A percentile compares a stretch with the other conserved stretches of the same genome.
Conservation (phyloP, 164 flowering plant genomes). For the Piper longum region DNA sequence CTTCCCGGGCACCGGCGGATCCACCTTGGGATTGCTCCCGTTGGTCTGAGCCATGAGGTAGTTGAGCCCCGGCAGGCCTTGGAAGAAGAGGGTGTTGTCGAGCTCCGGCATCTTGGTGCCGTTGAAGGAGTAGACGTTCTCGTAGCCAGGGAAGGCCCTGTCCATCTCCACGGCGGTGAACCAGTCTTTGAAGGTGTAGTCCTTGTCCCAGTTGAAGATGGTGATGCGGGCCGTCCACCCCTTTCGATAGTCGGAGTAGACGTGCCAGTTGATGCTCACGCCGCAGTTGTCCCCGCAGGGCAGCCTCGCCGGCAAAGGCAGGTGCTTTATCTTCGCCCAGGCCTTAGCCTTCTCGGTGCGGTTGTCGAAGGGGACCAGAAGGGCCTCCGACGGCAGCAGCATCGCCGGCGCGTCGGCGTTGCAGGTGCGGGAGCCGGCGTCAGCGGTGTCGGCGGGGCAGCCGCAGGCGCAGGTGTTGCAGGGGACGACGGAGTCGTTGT, state of each 20-base stretch:
- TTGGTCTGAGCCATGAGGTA: slow-evolving; percentile 39
- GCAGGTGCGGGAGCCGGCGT: slow-evolving; percentile 14
- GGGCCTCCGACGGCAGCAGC: slow-evolving; percentile 62
- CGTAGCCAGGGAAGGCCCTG: slow-evolving; percentile 35
- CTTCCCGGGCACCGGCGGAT: slow-evolving; percentile 73
- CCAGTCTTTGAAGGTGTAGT: slow-evolving; percentile 41
- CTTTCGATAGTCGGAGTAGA: slow-evolving; percentile 33
- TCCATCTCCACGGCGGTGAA: slow-evolving; percentile 40
- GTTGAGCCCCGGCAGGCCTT: slow-evolving; percentile 51
- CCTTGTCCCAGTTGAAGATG: slow-evolving; percentile 64
- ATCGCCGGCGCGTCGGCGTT: slow-evolving; percentile 21
- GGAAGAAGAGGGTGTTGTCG: slow-evolving; percentile 52
- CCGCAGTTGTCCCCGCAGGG: slow-evolving; percentile 76
- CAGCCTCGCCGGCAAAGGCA: slow-evolving; percentile 19
- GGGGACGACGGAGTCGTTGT: slow-evolving; percentile 60
- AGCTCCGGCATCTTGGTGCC: slow-evolving; percentile 35
- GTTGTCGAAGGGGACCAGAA: slow-evolving; percentile 58
- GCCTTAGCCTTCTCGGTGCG: slow-evolving; percentile 41
- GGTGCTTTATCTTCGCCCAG: slow-evolving; percentile 44
- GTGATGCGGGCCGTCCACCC: slow-evolving; percentile 78
- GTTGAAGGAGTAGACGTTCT: slow-evolving; percentile 64
- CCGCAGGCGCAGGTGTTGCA: slow-evolving; percentile 85
- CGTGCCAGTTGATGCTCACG: slow-evolving; percentile 75
- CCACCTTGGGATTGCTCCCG: slow-evolving; percentile 32
- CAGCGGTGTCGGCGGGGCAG: slow-evolving; percentile 11